These are phyloP conservation scores for Chaetomiaceae sp. DNA, from an alignment of 2,329 filamentous ascomycete genomes.

Conservation along the genomic window DNA sequence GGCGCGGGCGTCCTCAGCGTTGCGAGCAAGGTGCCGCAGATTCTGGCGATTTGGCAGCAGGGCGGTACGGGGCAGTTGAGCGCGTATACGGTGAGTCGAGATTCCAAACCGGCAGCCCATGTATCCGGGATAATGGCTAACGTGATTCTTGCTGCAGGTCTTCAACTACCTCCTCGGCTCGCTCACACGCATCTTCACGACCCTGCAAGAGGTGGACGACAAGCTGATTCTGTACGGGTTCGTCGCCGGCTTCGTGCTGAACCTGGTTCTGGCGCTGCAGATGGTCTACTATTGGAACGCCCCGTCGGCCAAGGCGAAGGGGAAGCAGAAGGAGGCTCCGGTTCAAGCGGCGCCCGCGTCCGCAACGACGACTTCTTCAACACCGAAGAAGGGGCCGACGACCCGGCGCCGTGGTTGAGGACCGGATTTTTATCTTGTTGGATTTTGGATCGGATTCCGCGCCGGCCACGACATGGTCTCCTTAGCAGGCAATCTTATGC, in stretches of 20 bases:
- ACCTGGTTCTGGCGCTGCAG: constrained; percentile 78
- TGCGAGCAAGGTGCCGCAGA: constrained; percentile 91
- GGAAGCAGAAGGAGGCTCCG: constrained; percentile 37
- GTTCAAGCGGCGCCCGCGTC: constrained; percentile 23
- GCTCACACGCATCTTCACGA: constrained; percentile 93
- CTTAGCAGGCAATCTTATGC: constrained; percentile 15
- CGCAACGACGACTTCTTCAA: constrained; percentile 17
- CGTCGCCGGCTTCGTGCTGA: constrained; percentile 85
- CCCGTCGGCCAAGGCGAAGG: constrained; percentile 42
- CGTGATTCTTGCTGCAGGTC: constrained; percentile 55
- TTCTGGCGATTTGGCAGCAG: constrained; percentile 75
- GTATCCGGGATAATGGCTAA: constrained; percentile 5
- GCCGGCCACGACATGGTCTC: constrained; percentile 5
- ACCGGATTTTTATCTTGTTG: not conserved
- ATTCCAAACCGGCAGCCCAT: constrained; percentile 22
- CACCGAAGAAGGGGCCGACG: constrained; percentile 38
- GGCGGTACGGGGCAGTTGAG: constrained; percentile 93
- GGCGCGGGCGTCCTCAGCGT: constrained; percentile 78
- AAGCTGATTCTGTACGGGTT: constrained; percentile 95
- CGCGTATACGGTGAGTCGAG: constrained; percentile 75
- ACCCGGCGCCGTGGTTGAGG: constrained; percentile 38
- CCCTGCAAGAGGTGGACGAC: constrained; percentile 94
- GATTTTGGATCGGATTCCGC: not conserved
- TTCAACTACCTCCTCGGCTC: constrained; percentile 97
- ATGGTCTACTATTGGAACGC: constrained; percentile 97